Conservation (phyloP, 23 red algal genomes). For the Gracilaria domingensis region DNA sequence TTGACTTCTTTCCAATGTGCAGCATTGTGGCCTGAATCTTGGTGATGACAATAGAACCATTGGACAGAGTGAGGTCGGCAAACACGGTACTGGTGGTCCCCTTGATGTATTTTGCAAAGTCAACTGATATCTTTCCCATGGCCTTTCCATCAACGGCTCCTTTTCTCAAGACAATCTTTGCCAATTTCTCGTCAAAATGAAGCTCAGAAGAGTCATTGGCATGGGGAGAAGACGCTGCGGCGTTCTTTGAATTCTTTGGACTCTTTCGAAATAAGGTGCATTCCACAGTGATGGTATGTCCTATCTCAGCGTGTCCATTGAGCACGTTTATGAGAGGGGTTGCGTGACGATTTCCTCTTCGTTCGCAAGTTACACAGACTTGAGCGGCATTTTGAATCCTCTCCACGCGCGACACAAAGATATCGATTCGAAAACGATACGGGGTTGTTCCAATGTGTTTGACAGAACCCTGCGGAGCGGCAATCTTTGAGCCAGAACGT, state of each 20-base stretch:
- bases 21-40: conserved; percentile 85
- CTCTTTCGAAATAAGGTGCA: conserved; percentile 68
- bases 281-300: conserved; percentile 60
- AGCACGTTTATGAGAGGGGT: conserved; percentile 31
- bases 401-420: conserved; percentile 71
- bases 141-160: conserved; percentile 66
- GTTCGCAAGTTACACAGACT: conserved; percentile 70
- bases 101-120: conserved; percentile 74
- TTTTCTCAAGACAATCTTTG: conserved; percentile 71
- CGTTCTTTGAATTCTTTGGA: neutral
- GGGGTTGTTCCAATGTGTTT: conserved; percentile 75
- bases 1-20: conserved; percentile 63
- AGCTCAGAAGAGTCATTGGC: conserved; percentile 23
- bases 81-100: conserved; percentile 77
- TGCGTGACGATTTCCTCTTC: conserved; percentile 56
- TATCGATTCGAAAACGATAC: conserved; percentile 66
- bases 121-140: conserved; percentile 66
- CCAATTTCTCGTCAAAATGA: conserved; percentile 82
- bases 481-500: conserved; percentile 47
- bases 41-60: conserved; percentile 69
- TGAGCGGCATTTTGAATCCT: conserved; percentile 41
- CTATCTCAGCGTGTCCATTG: conserved; percentile 67
- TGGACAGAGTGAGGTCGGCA: conserved; percentile 79
- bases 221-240: neutral
- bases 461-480: conserved; percentile 54